Percentiles rank a stretch among this genome's conserved stretches.
Conservation (phyloP, 1,284 basidiomycete species). For the Papiliotrema terrestris region DNA sequence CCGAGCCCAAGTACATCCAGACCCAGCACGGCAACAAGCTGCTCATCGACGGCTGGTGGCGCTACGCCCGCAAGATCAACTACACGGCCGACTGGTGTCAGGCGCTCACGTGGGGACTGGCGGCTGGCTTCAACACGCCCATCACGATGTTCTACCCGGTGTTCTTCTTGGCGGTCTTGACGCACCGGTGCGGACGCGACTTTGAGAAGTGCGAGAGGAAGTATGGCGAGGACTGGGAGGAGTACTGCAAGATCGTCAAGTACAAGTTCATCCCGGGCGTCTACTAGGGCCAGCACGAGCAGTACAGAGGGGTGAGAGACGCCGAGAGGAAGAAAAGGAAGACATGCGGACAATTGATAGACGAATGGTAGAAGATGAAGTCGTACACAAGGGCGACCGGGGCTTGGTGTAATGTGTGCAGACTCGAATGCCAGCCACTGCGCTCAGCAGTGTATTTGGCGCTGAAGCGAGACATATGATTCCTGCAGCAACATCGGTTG, state of each 20-base stretch:
- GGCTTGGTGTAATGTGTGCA: too few species aligned
- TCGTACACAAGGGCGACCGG: too few species aligned
- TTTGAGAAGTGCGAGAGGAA: slow-evolving; percentile 90
- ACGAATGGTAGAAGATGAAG: too few species aligned
- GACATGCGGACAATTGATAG: too few species aligned
- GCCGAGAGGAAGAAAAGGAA: too few species aligned
- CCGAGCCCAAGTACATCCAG: slow-evolving; percentile 88
- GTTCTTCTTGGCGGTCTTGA: slow-evolving; percentile 85
- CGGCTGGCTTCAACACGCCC: slow-evolving; percentile 73
- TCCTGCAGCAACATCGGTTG: too few species aligned
- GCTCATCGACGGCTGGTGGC: slow-evolving; percentile 57
- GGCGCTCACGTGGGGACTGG: slow-evolving; percentile 84
- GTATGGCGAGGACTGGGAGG: slow-evolving; percentile 94
- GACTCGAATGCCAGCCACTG: too few species aligned
- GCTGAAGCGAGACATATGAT: too few species aligned
- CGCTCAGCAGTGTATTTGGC: too few species aligned
- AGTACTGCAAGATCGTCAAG: slow-evolving; percentile 75
- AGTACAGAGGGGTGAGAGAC: too few species aligned
- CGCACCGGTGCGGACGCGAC: slow-evolving; percentile 83
- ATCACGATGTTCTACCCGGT: slow-evolving; percentile 95
- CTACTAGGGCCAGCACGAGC: too few species aligned
- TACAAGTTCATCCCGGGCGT: slow-evolving; percentile 80
- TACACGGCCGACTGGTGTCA: slow-evolving; percentile 57
- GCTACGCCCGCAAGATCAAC: slow-evolving; percentile 69
- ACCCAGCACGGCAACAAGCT: slow-evolving; percentile 76